Conservation (phyloP, 106 monocot species). For the Gastrodia elata region DNA sequence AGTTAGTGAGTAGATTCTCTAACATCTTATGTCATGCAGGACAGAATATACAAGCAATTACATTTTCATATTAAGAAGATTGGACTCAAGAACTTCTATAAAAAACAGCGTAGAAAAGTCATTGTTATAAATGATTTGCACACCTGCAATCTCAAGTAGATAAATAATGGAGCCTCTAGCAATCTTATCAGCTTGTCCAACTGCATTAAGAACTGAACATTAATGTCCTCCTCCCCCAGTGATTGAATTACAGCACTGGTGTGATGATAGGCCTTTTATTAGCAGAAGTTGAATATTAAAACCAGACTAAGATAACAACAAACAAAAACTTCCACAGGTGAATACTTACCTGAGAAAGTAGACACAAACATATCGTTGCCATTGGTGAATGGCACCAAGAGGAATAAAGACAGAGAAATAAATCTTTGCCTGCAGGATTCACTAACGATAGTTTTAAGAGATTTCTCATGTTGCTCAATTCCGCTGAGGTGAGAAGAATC, state of each 20-base stretch:
- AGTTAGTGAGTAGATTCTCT: background rate
- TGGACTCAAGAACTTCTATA: background rate
- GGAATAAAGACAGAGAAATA: conserved; percentile 75
- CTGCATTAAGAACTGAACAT: conserved; percentile 7
- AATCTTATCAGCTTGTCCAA: conserved; percentile 7
- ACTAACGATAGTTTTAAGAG: conserved; percentile 68
- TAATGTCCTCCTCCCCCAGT: conserved; percentile 56
- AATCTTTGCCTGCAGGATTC: conserved; percentile 58
- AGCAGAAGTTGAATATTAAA: background rate
- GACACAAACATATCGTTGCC: conserved; percentile 87
- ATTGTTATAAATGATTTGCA: background rate
- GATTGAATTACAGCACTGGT: conserved; percentile 82
- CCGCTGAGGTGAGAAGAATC: conserved; percentile 91
- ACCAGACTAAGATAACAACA: background rate
- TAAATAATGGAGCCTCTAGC: conserved; percentile 5
- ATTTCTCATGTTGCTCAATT: conserved; percentile 58
- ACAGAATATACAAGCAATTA: background rate
- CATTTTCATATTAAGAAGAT: background rate
- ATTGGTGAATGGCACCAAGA: conserved; percentile 99
- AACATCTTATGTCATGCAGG: background rate
- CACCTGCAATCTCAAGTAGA: conserved; percentile 9
- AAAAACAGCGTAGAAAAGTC: background rate
- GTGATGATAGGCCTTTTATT: conserved; percentile 78
- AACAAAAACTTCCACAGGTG: background rate
- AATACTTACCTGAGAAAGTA: conserved; percentile 74